A percentile compares a stretch with the other conserved stretches of the same genome.
phyloP scores from a whole-genome alignment of 371 early-diverging fungal species.

The Antonospora locustae region DNA sequence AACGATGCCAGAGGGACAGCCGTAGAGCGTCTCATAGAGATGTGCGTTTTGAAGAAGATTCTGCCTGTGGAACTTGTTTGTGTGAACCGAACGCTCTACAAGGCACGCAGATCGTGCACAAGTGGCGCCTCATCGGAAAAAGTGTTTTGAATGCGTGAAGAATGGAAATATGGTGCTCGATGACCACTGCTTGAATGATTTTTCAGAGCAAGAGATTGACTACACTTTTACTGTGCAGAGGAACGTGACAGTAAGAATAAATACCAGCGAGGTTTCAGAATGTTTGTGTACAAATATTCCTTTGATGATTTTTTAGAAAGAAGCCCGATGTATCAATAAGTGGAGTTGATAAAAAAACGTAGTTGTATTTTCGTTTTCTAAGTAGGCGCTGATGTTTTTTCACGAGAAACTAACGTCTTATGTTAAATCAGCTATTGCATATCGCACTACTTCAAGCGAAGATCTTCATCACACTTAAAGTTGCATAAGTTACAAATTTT shows the following conservation, averaged over 20 bases:
- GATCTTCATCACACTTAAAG: too few relatives aligned
- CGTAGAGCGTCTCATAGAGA: slow-evolving; percentile 8
- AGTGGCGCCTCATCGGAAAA: neutral
- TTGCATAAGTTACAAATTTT: too few relatives aligned
- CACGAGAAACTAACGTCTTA: neutral
- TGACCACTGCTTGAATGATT: slow-evolving; percentile 1
- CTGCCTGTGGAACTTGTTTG: slow-evolving; percentile 11
- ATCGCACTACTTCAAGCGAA: neutral
- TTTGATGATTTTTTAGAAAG: slow-evolving; percentile 4
- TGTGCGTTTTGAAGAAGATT: slow-evolving; percentile 15
- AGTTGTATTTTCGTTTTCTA: slow-evolving; percentile 16
- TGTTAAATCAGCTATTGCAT: neutral
- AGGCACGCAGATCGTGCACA: neutral
- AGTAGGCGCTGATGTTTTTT: neutral
- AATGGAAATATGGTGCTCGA: slow-evolving; percentile 7
- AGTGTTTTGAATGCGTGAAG: neutral
- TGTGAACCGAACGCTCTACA: slow-evolving; percentile 17
- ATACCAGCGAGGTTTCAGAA: slow-evolving; percentile 14
- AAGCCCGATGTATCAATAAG: neutral
- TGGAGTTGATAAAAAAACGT: neutral
- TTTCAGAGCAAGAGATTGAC: slow-evolving; percentile 21
- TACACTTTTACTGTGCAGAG: slow-evolving; percentile 17
- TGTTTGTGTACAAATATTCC: slow-evolving; percentile 2
- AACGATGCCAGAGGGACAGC: slow-evolving; percentile 18
- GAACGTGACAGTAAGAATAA: neutral